phyloP scores from a whole-genome alignment of 2,329 filamentous ascomycete species.

The Phaeosphaeriaceae sp. region DNA sequence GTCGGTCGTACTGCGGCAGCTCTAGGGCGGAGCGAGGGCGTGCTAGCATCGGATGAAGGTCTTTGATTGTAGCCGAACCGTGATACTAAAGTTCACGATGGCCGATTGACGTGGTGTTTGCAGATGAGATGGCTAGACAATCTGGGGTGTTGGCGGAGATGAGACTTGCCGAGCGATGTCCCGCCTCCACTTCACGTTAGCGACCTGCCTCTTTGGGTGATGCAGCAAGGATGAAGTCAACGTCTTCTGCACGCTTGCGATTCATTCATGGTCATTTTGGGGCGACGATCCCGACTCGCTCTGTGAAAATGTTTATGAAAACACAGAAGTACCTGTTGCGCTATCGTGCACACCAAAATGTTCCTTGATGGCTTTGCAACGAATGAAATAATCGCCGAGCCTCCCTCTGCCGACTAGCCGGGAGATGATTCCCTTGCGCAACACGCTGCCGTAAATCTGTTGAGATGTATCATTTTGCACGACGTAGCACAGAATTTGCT shows the following conservation, averaged over 20 bases:
- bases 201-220: neutral
- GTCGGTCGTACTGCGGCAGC: slow-evolving; percentile 4
- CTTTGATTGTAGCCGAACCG: neutral
- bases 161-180: slow-evolving; percentile 1
- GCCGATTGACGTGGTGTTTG: neutral
- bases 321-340: no score
- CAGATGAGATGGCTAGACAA: neutral
- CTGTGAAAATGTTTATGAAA: no score
- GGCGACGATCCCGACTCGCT: neutral
- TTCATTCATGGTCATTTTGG: neutral
- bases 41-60: neutral
- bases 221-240: neutral
- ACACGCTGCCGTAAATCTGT: neutral
- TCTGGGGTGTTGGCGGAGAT: neutral
- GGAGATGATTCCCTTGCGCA: neutral
- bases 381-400: neutral
- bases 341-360: no score
- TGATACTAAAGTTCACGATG: neutral
- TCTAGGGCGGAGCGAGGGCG: neutral
- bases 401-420: neutral
- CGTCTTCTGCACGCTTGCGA: neutral
- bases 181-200: neutral
- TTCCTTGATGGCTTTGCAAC: no score
- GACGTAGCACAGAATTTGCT: no score
- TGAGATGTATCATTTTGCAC: neutral